These are phyloP conservation scores for Echinosophora koreensis DNA, from an alignment of 306 rosid species.

Conservation along the genomic window DNA sequence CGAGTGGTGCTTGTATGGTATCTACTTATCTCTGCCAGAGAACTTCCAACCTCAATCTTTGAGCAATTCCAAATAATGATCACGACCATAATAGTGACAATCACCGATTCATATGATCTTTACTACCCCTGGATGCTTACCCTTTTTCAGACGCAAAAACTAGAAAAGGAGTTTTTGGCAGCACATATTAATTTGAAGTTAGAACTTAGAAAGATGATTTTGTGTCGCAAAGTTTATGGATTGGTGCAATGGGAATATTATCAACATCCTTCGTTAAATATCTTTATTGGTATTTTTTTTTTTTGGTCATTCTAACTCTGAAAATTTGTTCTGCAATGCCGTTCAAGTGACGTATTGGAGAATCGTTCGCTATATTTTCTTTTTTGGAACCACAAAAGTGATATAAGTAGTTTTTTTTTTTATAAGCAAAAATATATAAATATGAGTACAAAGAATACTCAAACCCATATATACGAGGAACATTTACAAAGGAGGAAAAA, in stretches of 20 bases:
- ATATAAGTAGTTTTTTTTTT: background rate
- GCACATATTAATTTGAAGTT: background rate
- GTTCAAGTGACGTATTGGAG: background rate
- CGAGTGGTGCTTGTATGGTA: background rate
- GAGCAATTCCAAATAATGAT: slow-evolving; percentile 17
- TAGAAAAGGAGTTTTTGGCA: background rate
- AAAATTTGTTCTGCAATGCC: background rate
- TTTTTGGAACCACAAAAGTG: background rate
- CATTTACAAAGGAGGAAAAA: too few species aligned
- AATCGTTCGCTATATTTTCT: background rate
- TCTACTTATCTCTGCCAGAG: background rate
- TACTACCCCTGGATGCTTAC: background rate
- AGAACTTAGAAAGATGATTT: background rate
- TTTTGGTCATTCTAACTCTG: background rate
- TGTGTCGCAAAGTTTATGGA: background rate
- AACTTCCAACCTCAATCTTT: background rate
- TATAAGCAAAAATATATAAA: too few species aligned
- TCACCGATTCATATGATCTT: background rate
- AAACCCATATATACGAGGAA: too few species aligned
- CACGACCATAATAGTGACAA: background rate
- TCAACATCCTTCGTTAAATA: background rate
- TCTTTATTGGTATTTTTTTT: background rate
- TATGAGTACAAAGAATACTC: too few species aligned
- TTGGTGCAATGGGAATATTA: background rate
- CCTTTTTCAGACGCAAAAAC: slow-evolving; percentile 18